phyloP scores from a whole-genome alignment of 768 basidiomycete species.

The Sistotremastrum suecicum region DNA sequence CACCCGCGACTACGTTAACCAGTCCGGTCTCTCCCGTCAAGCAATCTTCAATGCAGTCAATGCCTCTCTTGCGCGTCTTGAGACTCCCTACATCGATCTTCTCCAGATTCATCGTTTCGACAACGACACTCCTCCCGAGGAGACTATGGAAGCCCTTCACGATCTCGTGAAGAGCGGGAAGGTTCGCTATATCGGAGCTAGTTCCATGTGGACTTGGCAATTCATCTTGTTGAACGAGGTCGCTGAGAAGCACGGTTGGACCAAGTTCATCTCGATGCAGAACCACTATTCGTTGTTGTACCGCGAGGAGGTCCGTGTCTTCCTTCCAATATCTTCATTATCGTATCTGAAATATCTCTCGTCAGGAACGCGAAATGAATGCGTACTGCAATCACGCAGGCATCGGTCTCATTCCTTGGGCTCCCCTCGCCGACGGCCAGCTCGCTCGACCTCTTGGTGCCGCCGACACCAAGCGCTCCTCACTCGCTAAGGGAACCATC shows the following conservation, averaged over 20 bases:
- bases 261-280: slow-evolving; percentile 35
- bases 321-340: neutral
- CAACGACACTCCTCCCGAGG: slow-evolving; percentile 14
- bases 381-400: slow-evolving; percentile 15
- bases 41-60: slow-evolving; percentile 12
- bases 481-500: neutral
- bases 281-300: slow-evolving; percentile 29
- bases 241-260: slow-evolving; percentile 15
- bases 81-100: slow-evolving; percentile 12
- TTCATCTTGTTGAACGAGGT: slow-evolving; percentile 10
- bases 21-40: slow-evolving; percentile 6
- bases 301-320: slow-evolving; percentile 22
- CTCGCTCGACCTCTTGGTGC: slow-evolving; percentile 12
- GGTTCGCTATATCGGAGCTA: slow-evolving; percentile 21
- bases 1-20: slow-evolving; percentile 4
- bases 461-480: slow-evolving; percentile 3
- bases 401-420: slow-evolving; percentile 28
- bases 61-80: slow-evolving; percentile 10
- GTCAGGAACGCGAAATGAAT: slow-evolving; percentile 20
- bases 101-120: slow-evolving; percentile 25
- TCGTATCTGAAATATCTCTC: neutral
- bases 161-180: slow-evolving; percentile 31
- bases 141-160: slow-evolving; percentile 27
- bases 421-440: slow-evolving; percentile 18
- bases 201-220: slow-evolving; percentile 15